Base-by-base conservation (phyloP, 2,329 filamentous ascomycete genomes). In the Aspergillus sp. region DNA sequence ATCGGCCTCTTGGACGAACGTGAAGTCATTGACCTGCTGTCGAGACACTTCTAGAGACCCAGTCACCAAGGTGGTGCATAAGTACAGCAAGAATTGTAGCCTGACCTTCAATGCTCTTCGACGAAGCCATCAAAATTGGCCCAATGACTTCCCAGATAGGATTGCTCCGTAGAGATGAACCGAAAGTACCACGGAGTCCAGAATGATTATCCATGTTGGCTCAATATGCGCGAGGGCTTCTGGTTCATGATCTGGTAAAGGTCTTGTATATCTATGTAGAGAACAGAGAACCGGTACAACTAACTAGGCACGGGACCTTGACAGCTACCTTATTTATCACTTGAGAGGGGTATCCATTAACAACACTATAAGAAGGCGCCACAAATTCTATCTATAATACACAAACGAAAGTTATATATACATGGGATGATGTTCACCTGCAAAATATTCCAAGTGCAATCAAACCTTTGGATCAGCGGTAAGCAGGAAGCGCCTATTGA, bases 131-230 rank as follows among this genome's bases (percentile, higher is more conserved):
- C 13, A 75, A 54, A 25, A 67, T 45, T 31, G 68, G 71, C 9
- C 60, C 66, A 11, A 76, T 63, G 25, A 66, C 61, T 17, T 68
- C 69, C 74, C 78, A 80, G 31, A 80, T 72, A 5, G 74, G 67
- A 23, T 77, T 76, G 31, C 69, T 67, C 13, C 76, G 75, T 13
- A 82, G 75, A 17, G 71, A 73, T n/a, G 73, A 70, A 66, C 77
- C 79, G 69, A 82, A 82, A n/a, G 60, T 59, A 1, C 67, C 65
- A n/a, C 30, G 55, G 17, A 64, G 19, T 22, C 15, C 5, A 0
- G 25, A 17, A n/a, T 45, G 54, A 4, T 17, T 22, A 11, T 61
- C 47, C 66, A 64, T 68, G 5, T 8, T 34, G 7, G n/a, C 38
- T 38, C 1, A 41, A 28, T 34, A 9, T 17, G 31, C 17, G 38